Base-by-base conservation (phyloP, 2,329 filamentous ascomycete genomes). In the Sporothrix mexicana region DNA sequence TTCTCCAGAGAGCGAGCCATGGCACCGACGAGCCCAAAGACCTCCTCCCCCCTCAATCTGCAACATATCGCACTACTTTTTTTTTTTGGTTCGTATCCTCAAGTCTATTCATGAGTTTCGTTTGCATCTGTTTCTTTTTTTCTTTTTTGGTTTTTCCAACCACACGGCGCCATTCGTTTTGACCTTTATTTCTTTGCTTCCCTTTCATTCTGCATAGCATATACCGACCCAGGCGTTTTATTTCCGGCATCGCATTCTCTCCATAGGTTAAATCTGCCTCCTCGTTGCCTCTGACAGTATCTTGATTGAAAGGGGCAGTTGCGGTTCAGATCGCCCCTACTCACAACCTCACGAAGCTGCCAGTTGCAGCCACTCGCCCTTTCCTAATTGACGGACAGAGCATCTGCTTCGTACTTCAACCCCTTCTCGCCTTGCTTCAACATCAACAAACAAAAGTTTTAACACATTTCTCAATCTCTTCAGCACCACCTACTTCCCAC, bases 11-110 rank as follows among this genome's bases (percentile, higher is more conserved):
- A 67, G 25, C 49, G 62, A 45, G 43, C 51, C 49, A 43, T 55
- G 55, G 49, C 30, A 43, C 49, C 55, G 55, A 15, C 17, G 64
- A 30, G 15, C n/a, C 36, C 43, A n/a, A 17, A 25, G 43, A 49
- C 62, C 62, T 49, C 49, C 49, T 43, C 49, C 51, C 30, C 51
- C 67, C 36, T 69, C 67, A 20, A 69, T 69, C 67, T 69, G 67
- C 51, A 69, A 68, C 62, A 67, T 49, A n/a, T 15, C 61, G 41
- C 61, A 45, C 61, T 64, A 64, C 36, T 23, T 10, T 7, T 36
- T 36, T 36, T 20, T 36, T 12, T 12, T 23, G 61, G 20, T 20
- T 41, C 41, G 10, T 45, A 64, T 45, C 36, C 61, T 45, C 45
- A 25, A 23, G 23, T 55, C 45, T 64, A 41, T 64, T 45, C 61